Evolutionary conservation across 176 grass and related monocot species (phyloP).

Genomic region (Avena sativa): DNA sequence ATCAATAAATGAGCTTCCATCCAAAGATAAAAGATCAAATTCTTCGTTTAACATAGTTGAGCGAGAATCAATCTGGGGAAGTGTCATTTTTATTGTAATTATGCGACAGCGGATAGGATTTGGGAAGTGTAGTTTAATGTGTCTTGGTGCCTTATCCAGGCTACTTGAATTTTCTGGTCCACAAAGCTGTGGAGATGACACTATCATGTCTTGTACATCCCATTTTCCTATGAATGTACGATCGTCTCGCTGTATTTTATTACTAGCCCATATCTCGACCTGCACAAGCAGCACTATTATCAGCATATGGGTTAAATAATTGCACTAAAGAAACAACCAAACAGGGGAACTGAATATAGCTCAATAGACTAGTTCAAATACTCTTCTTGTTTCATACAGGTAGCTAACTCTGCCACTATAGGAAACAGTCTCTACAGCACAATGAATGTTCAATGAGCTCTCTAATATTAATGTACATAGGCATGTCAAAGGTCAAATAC

Average conservation of each 20-base stretch:
- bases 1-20: constrained; percentile 58
- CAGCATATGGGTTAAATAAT: constrained; percentile 42
- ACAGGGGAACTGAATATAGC: constrained; percentile 28
- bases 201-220: constrained; percentile 70
- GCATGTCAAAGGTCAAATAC: constrained; percentile 8
- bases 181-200: constrained; percentile 67
- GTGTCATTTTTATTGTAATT: constrained; percentile 85
- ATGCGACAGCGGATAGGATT: constrained; percentile 86
- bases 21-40: constrained; percentile 83
- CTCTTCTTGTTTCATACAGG: constrained; percentile 26
- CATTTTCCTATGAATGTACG: constrained; percentile 89
- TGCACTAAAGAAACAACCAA: constrained; percentile 17
- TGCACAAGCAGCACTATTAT: constrained; percentile 49
- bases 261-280: constrained; percentile 98
- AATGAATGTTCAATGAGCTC: neutral
- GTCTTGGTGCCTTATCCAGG: constrained; percentile 62
- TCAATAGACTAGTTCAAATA: constrained; percentile 14
- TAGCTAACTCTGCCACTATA: constrained; percentile 18
- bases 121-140: constrained; percentile 83
- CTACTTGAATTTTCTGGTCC: constrained; percentile 72
- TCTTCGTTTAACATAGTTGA: constrained; percentile 55
- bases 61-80: constrained; percentile 51
- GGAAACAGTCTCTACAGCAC: constrained; percentile 11
- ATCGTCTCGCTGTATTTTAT: constrained; percentile 85
- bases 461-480: neutral